Evolutionary conservation across 371 early-diverging fungal species (phyloP), one percentile per base, ranked within the genome.

Genomic region (Racocetra persica): DNA sequence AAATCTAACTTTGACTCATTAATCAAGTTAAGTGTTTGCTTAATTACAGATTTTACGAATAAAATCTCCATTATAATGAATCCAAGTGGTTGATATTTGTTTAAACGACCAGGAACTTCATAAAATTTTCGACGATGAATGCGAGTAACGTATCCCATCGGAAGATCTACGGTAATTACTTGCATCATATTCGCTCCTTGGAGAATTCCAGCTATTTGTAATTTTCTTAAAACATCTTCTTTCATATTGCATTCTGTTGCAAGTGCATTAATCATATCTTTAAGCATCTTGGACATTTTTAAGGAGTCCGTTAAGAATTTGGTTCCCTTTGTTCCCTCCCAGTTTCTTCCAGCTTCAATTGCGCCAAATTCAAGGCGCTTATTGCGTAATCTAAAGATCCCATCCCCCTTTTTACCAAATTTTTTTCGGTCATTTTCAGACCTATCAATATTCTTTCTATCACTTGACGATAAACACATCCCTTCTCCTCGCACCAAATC

Each of bases 301-400:
- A 69, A 45, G 41, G 28, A 16, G 11, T 69, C 45, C 20, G 18
- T 22, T 13, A 76, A 7, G 45, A 41, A 45, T 62, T 62, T 62
- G 11, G 26, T 76, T 62, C 63, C 77, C 22, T 49, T 59, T 76
- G 38, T n/a, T 1, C 55, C 77, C 22, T 77, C 65, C 60, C 65
- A 32, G 32, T 32, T 32, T 32, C 32, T 32, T 32, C 32, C 32
- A 32, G 77, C 63, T 22, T 77, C 59, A 41, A 77, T 77, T 20
- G 60, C 77, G 38, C 77, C 77, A 28, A 77, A 38, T 41, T 77
- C 77, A 20, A 77, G 62, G n/a, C 54, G 59, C 13, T 45, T 38
- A 5, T 54, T 57, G 18, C 57, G 18, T 7, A 32, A 32, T 32
- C 32, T 32, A 32, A 74, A 74, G 38, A 74, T 22, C 20, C 59